These are phyloP conservation scores for Thielaviopsis euricoi DNA, from an alignment of 2,329 filamentous ascomycete genomes.

Conservation along the genomic window DNA sequence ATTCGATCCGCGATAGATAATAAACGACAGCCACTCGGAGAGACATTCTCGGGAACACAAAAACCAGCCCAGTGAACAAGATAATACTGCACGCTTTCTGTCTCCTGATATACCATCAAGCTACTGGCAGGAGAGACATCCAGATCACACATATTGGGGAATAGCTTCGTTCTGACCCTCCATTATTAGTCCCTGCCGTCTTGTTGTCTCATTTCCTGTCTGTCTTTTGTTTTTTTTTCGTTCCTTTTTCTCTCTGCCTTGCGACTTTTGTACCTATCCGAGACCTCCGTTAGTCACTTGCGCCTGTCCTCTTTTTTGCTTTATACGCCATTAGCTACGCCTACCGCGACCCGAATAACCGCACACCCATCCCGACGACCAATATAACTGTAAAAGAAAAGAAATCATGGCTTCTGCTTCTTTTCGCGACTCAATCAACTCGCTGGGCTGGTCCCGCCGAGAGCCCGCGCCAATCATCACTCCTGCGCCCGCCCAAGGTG, in stretches of 20 bases:
- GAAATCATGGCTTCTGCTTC: conserved; percentile 63
- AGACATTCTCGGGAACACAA: background rate
- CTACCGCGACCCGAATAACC: background rate
- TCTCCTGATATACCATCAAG: background rate
- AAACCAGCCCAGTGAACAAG: background rate
- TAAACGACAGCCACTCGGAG: background rate
- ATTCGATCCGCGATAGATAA: background rate
- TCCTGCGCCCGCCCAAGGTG: conserved; percentile 48
- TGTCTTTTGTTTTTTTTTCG: background rate
- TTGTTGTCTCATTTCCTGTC: background rate
- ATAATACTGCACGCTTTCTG: background rate
- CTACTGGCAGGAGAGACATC: background rate
- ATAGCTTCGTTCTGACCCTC: background rate
- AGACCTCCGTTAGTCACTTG: background rate
- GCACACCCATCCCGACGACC: background rate
- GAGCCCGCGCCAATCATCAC: conserved; percentile 60
- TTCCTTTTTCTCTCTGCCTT: background rate
- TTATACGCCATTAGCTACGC: background rate
- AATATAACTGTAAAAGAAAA: background rate
- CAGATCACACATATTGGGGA: background rate
- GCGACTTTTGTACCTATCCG: background rate
- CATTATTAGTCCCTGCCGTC: background rate
- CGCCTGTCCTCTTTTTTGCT: background rate
- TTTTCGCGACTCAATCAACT: conserved; percentile 90
- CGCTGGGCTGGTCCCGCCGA: conserved; percentile 82